Evolutionary conservation across 371 early-diverging fungal genomes (phyloP), one percentile per base, ranked within the genome.

Genomic region (Apophysomyces variabilis): DNA sequence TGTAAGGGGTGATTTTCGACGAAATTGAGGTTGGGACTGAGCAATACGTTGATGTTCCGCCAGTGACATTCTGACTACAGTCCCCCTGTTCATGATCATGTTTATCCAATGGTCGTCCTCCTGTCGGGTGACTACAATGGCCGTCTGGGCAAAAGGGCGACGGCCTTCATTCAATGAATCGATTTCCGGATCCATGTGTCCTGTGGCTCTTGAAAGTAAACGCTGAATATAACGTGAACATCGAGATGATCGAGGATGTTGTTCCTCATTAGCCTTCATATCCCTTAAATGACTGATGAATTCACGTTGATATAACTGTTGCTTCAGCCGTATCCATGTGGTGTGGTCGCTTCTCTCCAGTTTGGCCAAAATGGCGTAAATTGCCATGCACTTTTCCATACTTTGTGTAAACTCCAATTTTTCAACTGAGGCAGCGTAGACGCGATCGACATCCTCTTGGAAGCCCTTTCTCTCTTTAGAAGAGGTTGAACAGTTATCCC

Each of bases 21-120:
- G 47, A 47, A 47, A 47, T 47, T 47, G 47, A 13, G 47, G n/a
- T 47, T 47, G 47, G n/a, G 47, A 47, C 47, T 47, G 47, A 47
- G 18, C 47, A 16, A 47, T 47, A 47, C 47, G 47, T 47, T 47
- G 47, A 47, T 47, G 47, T n/a, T 47, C 47, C 47, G 47, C 18
- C 13, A 47, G 47, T 47, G 47, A 47, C 47, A 47, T 47, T 47
- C 47, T 47, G 47, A 47, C 47, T 47, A 47, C 47, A 7, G 47
- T 47, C 18, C 47, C 47, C 47, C 47, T 47, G 47, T 47, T 47
- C 47, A 47, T 47, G 47, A 47, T 47, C n/a, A 47, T 47, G 47
- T 47, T 47, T 14, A 47, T 47, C 47, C 47, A 47, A n/a, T 16
- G 47, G 18, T 47, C 47, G 18, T 47, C 47, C n/a, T 47, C 18